Evolutionary conservation across 306 rosid species (phyloP), one percentile per base, ranked within the genome.

Genomic region (Medicago lupulina): DNA sequence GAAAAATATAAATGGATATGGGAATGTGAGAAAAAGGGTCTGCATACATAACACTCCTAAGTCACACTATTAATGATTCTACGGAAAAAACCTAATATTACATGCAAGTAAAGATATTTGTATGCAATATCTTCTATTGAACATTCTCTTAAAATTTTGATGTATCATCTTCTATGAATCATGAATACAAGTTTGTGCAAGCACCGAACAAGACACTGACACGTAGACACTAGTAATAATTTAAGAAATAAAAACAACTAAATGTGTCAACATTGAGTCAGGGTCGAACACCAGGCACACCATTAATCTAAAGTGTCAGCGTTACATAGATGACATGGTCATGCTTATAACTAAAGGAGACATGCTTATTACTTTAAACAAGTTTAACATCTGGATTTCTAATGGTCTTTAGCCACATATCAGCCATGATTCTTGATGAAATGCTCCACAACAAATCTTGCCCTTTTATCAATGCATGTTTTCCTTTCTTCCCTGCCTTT

Each of bases 351-450:
- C 23, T 11, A 23, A 58, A 58, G 4, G 16, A 39, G n/a, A 76
- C 17, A 23, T 78, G 63, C 64, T 44, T 50, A 64, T 73, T 68
- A 81, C 53, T 78, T 73, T 12, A 67, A 15, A 73, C 55, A 51
- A 92, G 83, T 76, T 88, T 92, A 28, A 92, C 78, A 67, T 96
- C 88, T 51, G 98, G 98, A 72, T 92, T 96, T 82, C 97, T 87
- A 70, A 86, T 83, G 38, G 89, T 80, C 77, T 83, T 90, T 62
- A 92, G 94, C 99, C 99, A 96, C 96, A 90, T 86, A 50, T 91
- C 92, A 11, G 92, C 96, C 90, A 92, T 71, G 57, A 90, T 88
- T 47, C 91, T 79, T 5, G 97, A 90, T 8, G 99, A 96, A 76
- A 96, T 83, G 85, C 96, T 96, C 97, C 99, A 96, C 10, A 96